These are phyloP conservation scores for Sphenostylis stenocarpa DNA, from an alignment of 306 rosid species.

Conservation along the genomic window DNA sequence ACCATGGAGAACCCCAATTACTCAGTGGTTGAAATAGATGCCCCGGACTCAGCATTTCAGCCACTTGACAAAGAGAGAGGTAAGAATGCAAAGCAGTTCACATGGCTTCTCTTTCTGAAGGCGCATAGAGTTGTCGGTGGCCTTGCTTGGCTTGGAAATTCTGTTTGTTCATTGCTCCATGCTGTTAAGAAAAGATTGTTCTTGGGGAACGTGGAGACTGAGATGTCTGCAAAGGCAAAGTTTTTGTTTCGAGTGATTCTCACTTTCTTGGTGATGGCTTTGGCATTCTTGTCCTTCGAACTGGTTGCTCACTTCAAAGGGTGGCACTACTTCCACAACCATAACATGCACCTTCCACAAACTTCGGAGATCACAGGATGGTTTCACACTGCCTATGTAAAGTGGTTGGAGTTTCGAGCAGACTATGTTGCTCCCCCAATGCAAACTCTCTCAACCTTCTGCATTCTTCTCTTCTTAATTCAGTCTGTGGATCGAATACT, in stretches of 20 bases:
- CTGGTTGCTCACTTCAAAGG: slow-evolving; percentile 68
- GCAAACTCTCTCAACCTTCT: slow-evolving; percentile 54
- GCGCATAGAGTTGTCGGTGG: slow-evolving; percentile 48
- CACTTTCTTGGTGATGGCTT: slow-evolving; percentile 50
- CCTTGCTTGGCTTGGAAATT: slow-evolving; percentile 46
- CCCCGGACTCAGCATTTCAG: slow-evolving; percentile 54
- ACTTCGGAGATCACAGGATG: slow-evolving; percentile 55
- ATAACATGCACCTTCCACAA: slow-evolving; percentile 51
- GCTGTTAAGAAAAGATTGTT: slow-evolving; percentile 45
- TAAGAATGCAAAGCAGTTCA: slow-evolving; percentile 55
- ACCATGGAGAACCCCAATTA: slow-evolving; percentile 63
- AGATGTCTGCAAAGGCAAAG: slow-evolving; percentile 48
- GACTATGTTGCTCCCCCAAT: slow-evolving; percentile 61
- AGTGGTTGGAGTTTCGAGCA: slow-evolving; percentile 63
- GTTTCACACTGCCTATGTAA: slow-evolving; percentile 54
- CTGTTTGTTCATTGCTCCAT: slow-evolving; percentile 43
- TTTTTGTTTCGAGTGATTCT: slow-evolving; percentile 49
- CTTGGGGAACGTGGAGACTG: slow-evolving; percentile 48
- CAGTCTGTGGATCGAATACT: slow-evolving; percentile 67
- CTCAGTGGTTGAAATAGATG: slow-evolving; percentile 54
- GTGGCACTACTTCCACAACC: slow-evolving; percentile 61
- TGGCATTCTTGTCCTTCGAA: slow-evolving; percentile 58
- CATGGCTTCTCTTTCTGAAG: slow-evolving; percentile 59
- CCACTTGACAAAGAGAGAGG: slow-evolving; percentile 53
- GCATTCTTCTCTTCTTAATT: slow-evolving; percentile 64